phyloP scores from a whole-genome alignment of 1,284 basidiomycete species.

The Tausonia pullulans region DNA sequence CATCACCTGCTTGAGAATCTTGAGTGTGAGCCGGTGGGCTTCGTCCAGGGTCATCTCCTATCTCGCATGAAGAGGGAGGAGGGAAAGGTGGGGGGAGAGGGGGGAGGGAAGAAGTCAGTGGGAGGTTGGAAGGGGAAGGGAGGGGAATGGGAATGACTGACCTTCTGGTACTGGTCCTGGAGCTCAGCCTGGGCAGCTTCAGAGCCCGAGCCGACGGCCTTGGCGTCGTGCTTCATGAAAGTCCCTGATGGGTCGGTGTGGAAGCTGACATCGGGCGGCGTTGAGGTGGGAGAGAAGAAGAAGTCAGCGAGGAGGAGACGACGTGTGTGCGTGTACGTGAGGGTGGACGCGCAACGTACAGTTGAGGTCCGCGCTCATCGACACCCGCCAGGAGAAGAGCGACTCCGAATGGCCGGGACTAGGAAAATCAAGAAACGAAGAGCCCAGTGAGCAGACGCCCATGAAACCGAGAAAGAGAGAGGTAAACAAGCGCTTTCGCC shows the following conservation, averaged over 20 bases:
- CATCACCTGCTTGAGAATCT: slow-evolving; percentile 97
- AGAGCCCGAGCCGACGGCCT: slow-evolving; percentile 95
- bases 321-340: not conserved
- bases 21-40: slow-evolving; percentile 74
- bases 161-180: slow-evolving; percentile 96
- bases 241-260: slow-evolving; percentile 99
- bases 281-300: not conserved
- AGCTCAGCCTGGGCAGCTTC: slow-evolving; percentile 95
- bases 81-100: not conserved
- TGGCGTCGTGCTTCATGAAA: slow-evolving; percentile 92
- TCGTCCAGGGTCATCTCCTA: slow-evolving; percentile 88
- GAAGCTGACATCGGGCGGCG: slow-evolving; percentile 45
- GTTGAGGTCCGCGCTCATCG: slow-evolving; percentile 90
- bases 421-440: not conserved
- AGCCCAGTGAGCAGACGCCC: not conserved
- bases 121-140: not conserved
- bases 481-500: slow-evolving; percentile 2
- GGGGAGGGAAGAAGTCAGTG: not conserved
- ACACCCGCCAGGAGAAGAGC: slow-evolving; percentile 93
- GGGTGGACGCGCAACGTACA: slow-evolving; percentile 44
- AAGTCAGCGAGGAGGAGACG: not conserved
- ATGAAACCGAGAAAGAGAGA: not conserved
- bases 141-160: slow-evolving; percentile 31
- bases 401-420: slow-evolving; percentile 96
- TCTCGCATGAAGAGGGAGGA: not conserved